Conservation (phyloP, 2,329 filamentous ascomycete species). For the Gliomastix tumulicola region DNA sequence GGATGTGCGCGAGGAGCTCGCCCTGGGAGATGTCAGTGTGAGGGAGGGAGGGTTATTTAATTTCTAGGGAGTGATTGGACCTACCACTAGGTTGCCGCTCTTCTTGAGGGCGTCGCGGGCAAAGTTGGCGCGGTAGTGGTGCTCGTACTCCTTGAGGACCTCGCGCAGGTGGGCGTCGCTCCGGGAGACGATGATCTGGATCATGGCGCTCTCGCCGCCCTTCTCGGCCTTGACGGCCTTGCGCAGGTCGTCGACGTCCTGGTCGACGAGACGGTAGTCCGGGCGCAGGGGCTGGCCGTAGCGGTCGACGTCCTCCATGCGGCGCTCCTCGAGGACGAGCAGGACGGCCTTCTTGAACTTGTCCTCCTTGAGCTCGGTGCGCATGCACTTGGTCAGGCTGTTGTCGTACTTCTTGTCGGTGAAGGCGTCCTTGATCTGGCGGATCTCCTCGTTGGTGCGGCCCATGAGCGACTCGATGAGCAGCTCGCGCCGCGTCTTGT, state of each 20-base stretch:
- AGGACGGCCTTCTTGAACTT: conserved; percentile 91
- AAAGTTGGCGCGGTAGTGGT: conserved; percentile 70
- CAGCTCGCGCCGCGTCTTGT: conserved; percentile 76
- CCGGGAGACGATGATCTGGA: conserved; percentile 72
- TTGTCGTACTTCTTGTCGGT: conserved; percentile 87
- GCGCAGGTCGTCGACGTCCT: conserved; percentile 68
- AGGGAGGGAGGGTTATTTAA: conserved; percentile 3
- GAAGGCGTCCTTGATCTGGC: conserved; percentile 80
- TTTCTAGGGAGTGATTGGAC: conserved; percentile 34
- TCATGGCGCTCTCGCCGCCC: conserved; percentile 83
- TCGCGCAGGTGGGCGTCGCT: conserved; percentile 79
- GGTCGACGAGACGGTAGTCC: conserved; percentile 54
- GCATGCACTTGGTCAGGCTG: conserved; percentile 77
- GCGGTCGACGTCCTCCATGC: conserved; percentile 75
- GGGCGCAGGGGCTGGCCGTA: conserved; percentile 50
- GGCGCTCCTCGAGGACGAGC: conserved; percentile 70
- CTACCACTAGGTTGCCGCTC: conserved; percentile 85
- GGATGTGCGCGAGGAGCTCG: conserved; percentile 87
- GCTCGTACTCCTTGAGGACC: conserved; percentile 71
- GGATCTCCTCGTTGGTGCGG: conserved; percentile 79
- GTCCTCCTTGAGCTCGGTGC: conserved; percentile 85
- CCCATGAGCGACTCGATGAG: conserved; percentile 93
- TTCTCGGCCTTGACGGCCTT: conserved; percentile 63
- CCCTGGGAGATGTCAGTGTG: conserved; percentile 49
- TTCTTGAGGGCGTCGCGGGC: conserved; percentile 80